These are phyloP conservation scores for Colletotrichum tabaci DNA, from an alignment of 2,329 filamentous ascomycete species.

Conservation along the genomic window DNA sequence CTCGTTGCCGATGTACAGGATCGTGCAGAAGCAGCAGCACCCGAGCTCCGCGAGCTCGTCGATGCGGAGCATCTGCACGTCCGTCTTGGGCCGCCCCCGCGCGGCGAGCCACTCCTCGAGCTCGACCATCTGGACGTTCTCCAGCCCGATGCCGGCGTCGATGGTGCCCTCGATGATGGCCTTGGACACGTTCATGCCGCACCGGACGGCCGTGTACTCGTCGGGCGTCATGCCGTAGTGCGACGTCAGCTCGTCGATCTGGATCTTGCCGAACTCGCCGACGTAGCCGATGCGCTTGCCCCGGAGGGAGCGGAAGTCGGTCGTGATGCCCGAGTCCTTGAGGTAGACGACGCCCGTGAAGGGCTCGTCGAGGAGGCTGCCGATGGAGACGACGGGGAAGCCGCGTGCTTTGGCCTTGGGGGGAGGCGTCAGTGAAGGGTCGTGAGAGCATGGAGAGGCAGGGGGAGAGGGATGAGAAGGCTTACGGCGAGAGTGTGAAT, in stretches of 20 bases:
- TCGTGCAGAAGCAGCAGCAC: conserved; percentile 88
- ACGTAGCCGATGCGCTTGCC: conserved; percentile 86
- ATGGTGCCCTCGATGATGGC: conserved; percentile 81
- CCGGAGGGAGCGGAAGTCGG: conserved; percentile 81
- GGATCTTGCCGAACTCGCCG: conserved; percentile 86
- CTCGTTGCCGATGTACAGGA: conserved; percentile 86
- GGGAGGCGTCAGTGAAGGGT: background rate
- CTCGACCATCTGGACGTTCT: conserved; percentile 89
- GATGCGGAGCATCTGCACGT: conserved; percentile 86
- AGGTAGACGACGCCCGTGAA: conserved; percentile 86
- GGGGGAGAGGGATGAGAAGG: conserved; percentile 6
- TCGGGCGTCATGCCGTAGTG: conserved; percentile 81
- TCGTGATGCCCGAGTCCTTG: conserved; percentile 80
- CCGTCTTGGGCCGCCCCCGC: conserved; percentile 73
- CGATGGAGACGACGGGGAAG: conserved; percentile 81
- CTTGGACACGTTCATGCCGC: conserved; percentile 86
- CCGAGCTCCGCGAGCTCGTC: conserved; percentile 85
- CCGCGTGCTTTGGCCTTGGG: conserved; percentile 78
- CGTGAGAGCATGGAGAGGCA: too few species aligned
- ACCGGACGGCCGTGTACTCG: conserved; percentile 84
- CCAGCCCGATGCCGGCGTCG: conserved; percentile 82
- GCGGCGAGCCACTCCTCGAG: conserved; percentile 80
- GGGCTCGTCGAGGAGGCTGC: conserved; percentile 83
- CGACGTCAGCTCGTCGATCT: conserved; percentile 85
- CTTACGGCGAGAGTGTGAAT: conserved; percentile 82